Evolutionary conservation across 495 filamentous ascomycete genomes (phyloP).

Genomic region (Elasticomyces elasticus): DNA sequence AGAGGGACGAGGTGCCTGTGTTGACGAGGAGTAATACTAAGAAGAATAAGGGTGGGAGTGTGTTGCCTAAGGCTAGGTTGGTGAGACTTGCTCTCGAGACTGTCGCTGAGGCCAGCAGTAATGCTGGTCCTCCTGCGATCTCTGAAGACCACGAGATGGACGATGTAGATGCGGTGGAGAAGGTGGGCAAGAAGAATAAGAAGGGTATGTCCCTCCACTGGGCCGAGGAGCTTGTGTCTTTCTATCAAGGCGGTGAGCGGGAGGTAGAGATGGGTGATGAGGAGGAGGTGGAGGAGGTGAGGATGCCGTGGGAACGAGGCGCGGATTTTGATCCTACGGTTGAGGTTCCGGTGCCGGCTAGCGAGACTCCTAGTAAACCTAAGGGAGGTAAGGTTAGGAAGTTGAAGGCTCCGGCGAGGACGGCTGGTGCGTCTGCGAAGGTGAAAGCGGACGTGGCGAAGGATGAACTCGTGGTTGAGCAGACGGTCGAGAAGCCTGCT

Average conservation of each 20-base stretch:
- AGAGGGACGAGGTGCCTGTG: conserved; percentile 67
- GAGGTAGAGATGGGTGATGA: conserved; percentile 1
- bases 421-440: not conserved
- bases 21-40: conserved; percentile 80
- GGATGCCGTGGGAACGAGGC: conserved; percentile 5
- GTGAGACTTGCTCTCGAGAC: conserved; percentile 31
- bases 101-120: not conserved
- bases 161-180: not conserved
- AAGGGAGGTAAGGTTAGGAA: conserved; percentile 12
- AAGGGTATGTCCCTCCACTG: conserved; percentile 7
- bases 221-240: conserved; percentile 15
- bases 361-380: conserved; percentile 20
- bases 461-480: not conserved
- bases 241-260: conserved; percentile 2
- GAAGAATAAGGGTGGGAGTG: conserved; percentile 66
- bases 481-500: not conserved
- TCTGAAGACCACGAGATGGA: not conserved
- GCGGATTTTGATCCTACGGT: conserved; percentile 1
- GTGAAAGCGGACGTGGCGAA: not conserved
- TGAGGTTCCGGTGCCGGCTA: not conserved
- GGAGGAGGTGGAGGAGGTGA: conserved; percentile 5
- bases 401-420: conserved; percentile 5
- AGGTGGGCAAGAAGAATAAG: not conserved
- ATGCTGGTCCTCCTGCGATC: not conserved
- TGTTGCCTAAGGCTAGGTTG: conserved; percentile 40